Conservation (phyloP, 2,329 filamentous ascomycete genomes). For the Mollisiaceae sp. region DNA sequence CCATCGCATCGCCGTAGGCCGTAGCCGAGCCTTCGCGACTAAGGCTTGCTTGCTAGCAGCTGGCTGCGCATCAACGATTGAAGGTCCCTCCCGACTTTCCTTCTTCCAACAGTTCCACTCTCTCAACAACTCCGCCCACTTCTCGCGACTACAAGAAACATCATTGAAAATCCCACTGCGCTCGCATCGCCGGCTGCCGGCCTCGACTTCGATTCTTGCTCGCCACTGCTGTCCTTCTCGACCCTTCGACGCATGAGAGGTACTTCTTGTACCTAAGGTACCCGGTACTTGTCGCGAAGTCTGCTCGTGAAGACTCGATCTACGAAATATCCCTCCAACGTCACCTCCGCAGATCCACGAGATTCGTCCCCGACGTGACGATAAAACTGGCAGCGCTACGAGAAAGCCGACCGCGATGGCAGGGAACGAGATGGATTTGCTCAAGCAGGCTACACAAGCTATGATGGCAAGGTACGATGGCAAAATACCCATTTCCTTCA, state of each 20-base stretch:
- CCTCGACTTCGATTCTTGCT: not conserved
- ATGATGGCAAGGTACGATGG: conserved; percentile 45
- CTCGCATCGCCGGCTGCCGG: not conserved
- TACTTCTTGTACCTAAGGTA: conserved; percentile 8
- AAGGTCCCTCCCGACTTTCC: conserved; percentile 12
- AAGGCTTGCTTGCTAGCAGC: not conserved
- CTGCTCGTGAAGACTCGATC: conserved; percentile 14
- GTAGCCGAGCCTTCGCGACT: not conserved
- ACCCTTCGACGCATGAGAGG: conserved; percentile 13
- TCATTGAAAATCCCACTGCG: not conserved
- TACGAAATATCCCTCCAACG: conserved; percentile 12
- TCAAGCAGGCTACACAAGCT: conserved; percentile 44
- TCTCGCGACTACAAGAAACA: not conserved
- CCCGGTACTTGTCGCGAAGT: conserved; percentile 13
- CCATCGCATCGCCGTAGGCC: not conserved
- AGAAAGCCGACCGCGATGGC: conserved; percentile 35
- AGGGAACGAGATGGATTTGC: conserved; percentile 41
- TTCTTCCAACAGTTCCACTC: not conserved
- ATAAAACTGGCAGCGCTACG: conserved; percentile 23
- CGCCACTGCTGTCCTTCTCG: conserved; percentile 12
- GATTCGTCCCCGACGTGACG: conserved; percentile 7
- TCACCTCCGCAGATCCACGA: conserved; percentile 2
- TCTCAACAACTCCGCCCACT: conserved; percentile 4
- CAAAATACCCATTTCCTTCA: conserved; percentile 24
- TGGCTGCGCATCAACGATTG: not conserved